These are phyloP conservation scores for Termitomyces sp. DNA, from an alignment of 768 basidiomycete species.

Conservation along the genomic window DNA sequence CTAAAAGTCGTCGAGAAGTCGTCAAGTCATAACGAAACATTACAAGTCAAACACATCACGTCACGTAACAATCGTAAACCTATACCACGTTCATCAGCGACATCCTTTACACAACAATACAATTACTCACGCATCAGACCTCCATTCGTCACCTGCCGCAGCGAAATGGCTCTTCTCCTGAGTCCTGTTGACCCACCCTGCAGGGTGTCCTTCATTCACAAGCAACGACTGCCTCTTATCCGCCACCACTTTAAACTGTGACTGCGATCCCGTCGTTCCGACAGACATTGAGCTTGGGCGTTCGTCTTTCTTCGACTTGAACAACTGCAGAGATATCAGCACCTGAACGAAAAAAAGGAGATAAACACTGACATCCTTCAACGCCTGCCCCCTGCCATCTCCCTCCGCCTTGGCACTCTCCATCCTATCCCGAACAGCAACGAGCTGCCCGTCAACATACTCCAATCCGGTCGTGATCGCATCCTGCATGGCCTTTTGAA, in stretches of 20 bases:
- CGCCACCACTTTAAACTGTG: slow-evolving; percentile 78
- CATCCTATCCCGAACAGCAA: slow-evolving; percentile 80
- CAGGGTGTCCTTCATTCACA: slow-evolving; percentile 55
- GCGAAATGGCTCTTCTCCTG: slow-evolving; percentile 34
- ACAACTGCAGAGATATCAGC: slow-evolving; percentile 35
- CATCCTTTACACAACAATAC: background rate
- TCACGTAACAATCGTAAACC: background rate
- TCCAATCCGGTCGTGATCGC: slow-evolving; percentile 78
- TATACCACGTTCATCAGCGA: background rate
- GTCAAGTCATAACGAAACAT: background rate
- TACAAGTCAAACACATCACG: background rate
- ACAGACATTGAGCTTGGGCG: slow-evolving; percentile 17
- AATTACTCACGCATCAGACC: slow-evolving; percentile 33
- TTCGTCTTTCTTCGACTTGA: slow-evolving; percentile 51
- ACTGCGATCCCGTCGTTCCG: slow-evolving; percentile 20
- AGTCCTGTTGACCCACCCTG: slow-evolving; percentile 66
- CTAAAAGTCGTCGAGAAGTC: background rate
- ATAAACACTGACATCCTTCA: slow-evolving; percentile 48
- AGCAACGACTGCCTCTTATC: slow-evolving; percentile 70
- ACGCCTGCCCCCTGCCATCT: slow-evolving; percentile 35
- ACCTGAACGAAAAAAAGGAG: background rate
- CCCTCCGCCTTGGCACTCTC: slow-evolving; percentile 44
- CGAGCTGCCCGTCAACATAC: slow-evolving; percentile 86
- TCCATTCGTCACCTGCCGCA: slow-evolving; percentile 31
- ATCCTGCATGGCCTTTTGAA: slow-evolving; percentile 49